Evolutionary conservation across 2,329 filamentous ascomycete genomes (phyloP).

Genomic region (Lachnellula subtilissima): DNA sequence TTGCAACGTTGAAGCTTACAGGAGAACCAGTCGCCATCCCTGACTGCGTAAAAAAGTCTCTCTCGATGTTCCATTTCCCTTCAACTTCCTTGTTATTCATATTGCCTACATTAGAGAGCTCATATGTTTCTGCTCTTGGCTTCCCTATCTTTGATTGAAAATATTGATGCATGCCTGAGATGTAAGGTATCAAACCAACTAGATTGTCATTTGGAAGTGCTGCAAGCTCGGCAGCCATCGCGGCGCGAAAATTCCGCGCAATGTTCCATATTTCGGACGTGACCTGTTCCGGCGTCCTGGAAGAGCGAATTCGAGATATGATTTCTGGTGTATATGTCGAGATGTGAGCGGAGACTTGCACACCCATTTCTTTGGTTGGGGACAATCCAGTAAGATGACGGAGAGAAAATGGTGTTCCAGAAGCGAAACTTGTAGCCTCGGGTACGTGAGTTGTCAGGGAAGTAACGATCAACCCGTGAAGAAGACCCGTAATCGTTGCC

Average conservation of each 20-base stretch:
- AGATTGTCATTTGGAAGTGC: slow-evolving; percentile 41
- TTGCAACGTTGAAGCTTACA: slow-evolving; percentile 43
- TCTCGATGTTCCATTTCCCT: slow-evolving; percentile 35
- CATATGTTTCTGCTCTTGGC: slow-evolving; percentile 41
- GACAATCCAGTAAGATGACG: slow-evolving; percentile 34
- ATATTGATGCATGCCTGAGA: slow-evolving; percentile 41
- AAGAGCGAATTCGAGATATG: slow-evolving; percentile 19
- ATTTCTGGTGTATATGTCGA: neutral
- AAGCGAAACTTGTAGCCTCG: slow-evolving; percentile 33
- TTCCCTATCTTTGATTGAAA: slow-evolving; percentile 40
- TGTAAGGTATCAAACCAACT: slow-evolving; percentile 37
- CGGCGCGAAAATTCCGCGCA: slow-evolving; percentile 11
- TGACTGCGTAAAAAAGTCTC: slow-evolving; percentile 48
- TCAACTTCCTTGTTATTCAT: slow-evolving; percentile 24
- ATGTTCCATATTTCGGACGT: slow-evolving; percentile 39
- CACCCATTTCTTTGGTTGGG: slow-evolving; percentile 25
- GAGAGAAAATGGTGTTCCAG: slow-evolving; percentile 42
- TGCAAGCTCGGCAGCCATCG: slow-evolving; percentile 35
- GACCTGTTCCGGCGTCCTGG: slow-evolving; percentile 17
- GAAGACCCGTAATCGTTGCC: slow-evolving; percentile 44
- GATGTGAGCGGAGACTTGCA: slow-evolving; percentile 32
- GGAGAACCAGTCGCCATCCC: slow-evolving; percentile 40
- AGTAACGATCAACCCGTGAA: slow-evolving; percentile 42
- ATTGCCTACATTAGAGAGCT: slow-evolving; percentile 49
- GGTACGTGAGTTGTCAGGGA: slow-evolving; percentile 39